These are phyloP conservation scores for Acacia pycnantha DNA, from an alignment of 331 rosid genomes.

Conservation along the genomic window DNA sequence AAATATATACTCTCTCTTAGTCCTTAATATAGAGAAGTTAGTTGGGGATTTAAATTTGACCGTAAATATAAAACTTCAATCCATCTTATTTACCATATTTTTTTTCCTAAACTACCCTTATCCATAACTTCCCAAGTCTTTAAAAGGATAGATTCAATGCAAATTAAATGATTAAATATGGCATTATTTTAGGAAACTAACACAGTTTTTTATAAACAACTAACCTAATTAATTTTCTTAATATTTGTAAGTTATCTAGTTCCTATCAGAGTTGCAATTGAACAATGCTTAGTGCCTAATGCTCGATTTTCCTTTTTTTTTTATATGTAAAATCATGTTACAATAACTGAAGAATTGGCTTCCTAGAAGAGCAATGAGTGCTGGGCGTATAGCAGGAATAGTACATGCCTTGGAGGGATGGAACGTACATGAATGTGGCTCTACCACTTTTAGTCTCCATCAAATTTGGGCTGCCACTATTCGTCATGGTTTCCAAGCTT, in stretches of 20 bases:
- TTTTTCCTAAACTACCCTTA: too few relatives aligned
- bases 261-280: not conserved
- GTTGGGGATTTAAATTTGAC: too few relatives aligned
- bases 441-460: not conserved
- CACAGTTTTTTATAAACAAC: too few relatives aligned
- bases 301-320: not conserved
- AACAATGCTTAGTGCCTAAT: not conserved
- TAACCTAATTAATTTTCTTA: too few relatives aligned
- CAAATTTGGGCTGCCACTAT: not conserved
- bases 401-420: not conserved
- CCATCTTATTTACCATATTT: too few relatives aligned
- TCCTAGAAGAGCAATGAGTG: not conserved
- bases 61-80: too few relatives aligned
- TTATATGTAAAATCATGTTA: not conserved
- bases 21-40: not conserved
- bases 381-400: not conserved
- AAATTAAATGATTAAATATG: too few relatives aligned
- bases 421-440: not conserved
- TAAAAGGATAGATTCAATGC: too few relatives aligned
- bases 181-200: too few relatives aligned
- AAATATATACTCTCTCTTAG: too few relatives aligned
- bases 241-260: too few relatives aligned
- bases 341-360: not conserved
- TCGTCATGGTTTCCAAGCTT: not conserved
- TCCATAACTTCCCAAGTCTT: too few relatives aligned